Evolutionary conservation across 345 rosid species (phyloP).

Genomic region (Hevea brasiliensis): DNA sequence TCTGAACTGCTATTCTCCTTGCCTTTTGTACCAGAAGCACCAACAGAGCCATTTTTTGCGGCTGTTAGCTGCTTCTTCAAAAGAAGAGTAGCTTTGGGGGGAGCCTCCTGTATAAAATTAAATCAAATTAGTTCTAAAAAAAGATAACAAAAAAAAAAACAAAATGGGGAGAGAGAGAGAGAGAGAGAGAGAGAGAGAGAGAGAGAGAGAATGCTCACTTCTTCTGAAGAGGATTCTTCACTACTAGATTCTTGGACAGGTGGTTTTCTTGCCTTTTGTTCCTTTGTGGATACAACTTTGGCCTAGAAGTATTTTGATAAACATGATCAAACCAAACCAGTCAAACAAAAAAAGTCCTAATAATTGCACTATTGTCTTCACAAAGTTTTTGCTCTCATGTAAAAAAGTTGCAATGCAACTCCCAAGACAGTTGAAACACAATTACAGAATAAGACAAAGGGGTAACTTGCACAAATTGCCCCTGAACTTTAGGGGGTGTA

Average conservation of each 20-base stretch:
- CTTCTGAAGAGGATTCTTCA: conserved; percentile 40
- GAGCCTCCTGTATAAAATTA: conserved; percentile 34
- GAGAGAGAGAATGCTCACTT: conserved; percentile 29
- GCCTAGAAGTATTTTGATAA: conserved; percentile 11
- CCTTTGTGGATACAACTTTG: conserved; percentile 22
- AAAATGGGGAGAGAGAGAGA: too few relatives aligned
- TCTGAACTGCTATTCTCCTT: conserved; percentile 41
- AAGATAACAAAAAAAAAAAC: too few relatives aligned
- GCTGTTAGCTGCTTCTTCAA: conserved; percentile 24
- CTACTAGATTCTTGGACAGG: conserved; percentile 43
- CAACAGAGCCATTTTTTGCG: conserved; percentile 34
- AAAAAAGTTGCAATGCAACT: not conserved
- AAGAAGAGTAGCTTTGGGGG: conserved; percentile 15
- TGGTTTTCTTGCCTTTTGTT: conserved; percentile 19
- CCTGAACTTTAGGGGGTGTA: too few relatives aligned
- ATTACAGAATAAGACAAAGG: too few relatives aligned
- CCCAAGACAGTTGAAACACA: not conserved
- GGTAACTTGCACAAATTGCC: too few relatives aligned
- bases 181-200: too few relatives aligned
- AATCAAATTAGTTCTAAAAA: not conserved
- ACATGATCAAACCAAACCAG: not conserved
- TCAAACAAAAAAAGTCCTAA: not conserved
- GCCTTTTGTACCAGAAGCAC: conserved; percentile 39
- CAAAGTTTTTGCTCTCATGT: not conserved
- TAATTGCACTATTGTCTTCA: not conserved